A percentile compares a stretch with the other conserved stretches of the same genome.
phyloP scores from a whole-genome alignment of 140 eudicot species.

The Cichorium intybus region DNA sequence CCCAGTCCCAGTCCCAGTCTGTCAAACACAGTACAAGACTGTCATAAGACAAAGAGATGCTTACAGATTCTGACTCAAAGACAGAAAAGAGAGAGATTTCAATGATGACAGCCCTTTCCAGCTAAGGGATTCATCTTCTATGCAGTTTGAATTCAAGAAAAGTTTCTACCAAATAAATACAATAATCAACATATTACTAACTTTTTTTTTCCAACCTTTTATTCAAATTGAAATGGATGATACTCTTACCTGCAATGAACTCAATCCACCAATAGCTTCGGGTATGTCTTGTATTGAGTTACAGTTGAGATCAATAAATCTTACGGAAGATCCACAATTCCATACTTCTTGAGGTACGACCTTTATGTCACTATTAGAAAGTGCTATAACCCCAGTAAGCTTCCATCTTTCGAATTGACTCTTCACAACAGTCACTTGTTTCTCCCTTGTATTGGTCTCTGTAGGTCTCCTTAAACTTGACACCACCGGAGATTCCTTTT shows the following conservation, averaged over 20 bases:
- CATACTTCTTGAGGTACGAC: constrained; percentile 82
- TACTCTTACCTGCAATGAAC: constrained; percentile 55
- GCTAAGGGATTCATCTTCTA: constrained; percentile 59
- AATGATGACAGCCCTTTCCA: constrained; percentile 72
- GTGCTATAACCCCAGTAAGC: constrained; percentile 70
- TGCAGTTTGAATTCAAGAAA: constrained; percentile 55
- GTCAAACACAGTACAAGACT: too few species aligned
- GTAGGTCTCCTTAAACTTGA: constrained; percentile 21
- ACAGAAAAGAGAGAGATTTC: constrained; percentile 55
- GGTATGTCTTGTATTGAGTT: constrained; percentile 64
- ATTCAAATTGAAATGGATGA: neutral
- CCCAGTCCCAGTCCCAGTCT: too few species aligned
- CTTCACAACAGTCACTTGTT: constrained; percentile 35
- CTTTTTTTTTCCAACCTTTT: neutral
- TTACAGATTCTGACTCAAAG: constrained; percentile 76
- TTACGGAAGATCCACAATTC: constrained; percentile 72
- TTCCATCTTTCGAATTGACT: constrained; percentile 72
- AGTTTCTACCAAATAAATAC: constrained; percentile 56
- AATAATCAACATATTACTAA: constrained; percentile 8
- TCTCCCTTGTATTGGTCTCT: constrained; percentile 27
- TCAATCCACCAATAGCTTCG: constrained; percentile 52
- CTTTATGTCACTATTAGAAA: constrained; percentile 53
- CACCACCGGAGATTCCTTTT: constrained; percentile 41
- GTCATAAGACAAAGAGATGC: constrained; percentile 16
- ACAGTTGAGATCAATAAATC: constrained; percentile 78